Evolutionary conservation across 495 filamentous ascomycete genomes (phyloP), one percentile per base, ranked within the genome.

Genomic region (Penicillium mononematosum): DNA sequence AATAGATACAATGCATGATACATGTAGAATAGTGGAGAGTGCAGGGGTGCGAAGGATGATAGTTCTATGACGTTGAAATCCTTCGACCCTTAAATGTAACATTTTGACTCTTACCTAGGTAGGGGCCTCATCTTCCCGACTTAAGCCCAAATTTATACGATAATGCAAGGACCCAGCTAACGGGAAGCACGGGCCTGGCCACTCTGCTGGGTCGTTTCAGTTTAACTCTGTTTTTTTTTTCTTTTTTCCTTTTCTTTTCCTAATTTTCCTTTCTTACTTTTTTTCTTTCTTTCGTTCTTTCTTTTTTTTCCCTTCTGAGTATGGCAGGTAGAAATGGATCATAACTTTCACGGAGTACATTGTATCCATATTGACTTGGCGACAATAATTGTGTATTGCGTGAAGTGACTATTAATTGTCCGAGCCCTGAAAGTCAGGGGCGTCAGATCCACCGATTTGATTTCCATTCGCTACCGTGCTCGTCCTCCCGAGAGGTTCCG

Each of bases 141-240:
- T 25, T 42, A 9, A n/a, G 14, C 24, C 14, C 43, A 59, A 49
- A 45, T 48, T 39, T 57, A 51, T 24, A 24, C 22, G 22, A 24
- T 24, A 39, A 51, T 20, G 24, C 60, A 24, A 55, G 47, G 45
- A 61, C 55, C 45, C n/a, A 22, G 22, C 22, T 22, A 71, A 67
- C 45, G 67, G 63, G 66, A 67, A 70, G 67, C 68, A 68, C 65
- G 63, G 67, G 59, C 68, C 60, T 60, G 63, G 64, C 68, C 70
- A 62, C 29, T 46, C 59, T 67, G 50, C 56, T 64, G 71, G 67
- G 64, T 65, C 60, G 66, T 71, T 71, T 68, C 70, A 70, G 27
- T 42, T 67, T 61, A 58, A 62, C 61, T 45, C 45, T 41, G 52
- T 39, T 39, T 17, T 12, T 5, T 2, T 38, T n/a, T 5, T 16